Base-by-base conservation (phyloP, 2,329 filamentous ascomycete genomes). In the Zasmidium citrigriseum region DNA sequence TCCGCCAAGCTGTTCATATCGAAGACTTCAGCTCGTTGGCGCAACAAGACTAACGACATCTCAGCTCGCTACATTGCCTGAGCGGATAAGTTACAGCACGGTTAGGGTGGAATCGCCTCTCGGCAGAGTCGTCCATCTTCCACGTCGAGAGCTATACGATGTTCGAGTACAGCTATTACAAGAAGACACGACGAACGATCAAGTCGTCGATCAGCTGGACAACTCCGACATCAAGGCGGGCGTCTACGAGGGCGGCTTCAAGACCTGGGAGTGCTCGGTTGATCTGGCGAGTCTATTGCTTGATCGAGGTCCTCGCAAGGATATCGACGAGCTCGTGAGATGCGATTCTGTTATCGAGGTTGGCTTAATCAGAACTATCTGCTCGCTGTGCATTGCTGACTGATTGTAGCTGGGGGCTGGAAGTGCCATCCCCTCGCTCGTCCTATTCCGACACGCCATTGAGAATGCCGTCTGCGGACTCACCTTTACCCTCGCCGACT, bases 201-300 rank as follows among this genome's bases (percentile, higher is more conserved):
- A 66, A 22, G 79, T 81, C 1, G 77, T 91, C 34, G 87, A 85
- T 41, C 81, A 83, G 61, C 76, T 91, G 22, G 86, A 86, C 34
- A 80, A 82, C 58, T 86, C 89, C 63, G 90, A 95, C 73, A 87
- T 95, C 64, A 89, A 86, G 73, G 89, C 89, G 55, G 90, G 90
- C 52, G 84, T 93, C 59, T 95, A 95, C 75, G 90, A 95, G 76
- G 90, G 90, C 57, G 90, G 90, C 22, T 92, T 93, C 78, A 95
- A 95, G 78, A 93, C 89, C 68, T 95, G 90, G 90, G 90, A 95
- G 77, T 93, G 90, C 75, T 91, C 88, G 59, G 80, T 92, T 53
- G 90, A 95, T 71, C 79, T 95, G 18, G 89, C 90, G 52, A 89
- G 86, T 70, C 85, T 89, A 50, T 70, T 81, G 1, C 71, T 82